Percentiles rank a stretch among this genome's conserved stretches.
Evolutionary conservation across 2,329 filamentous ascomycete genomes (phyloP).

Genomic region (Cladorrhinum sp.): DNA sequence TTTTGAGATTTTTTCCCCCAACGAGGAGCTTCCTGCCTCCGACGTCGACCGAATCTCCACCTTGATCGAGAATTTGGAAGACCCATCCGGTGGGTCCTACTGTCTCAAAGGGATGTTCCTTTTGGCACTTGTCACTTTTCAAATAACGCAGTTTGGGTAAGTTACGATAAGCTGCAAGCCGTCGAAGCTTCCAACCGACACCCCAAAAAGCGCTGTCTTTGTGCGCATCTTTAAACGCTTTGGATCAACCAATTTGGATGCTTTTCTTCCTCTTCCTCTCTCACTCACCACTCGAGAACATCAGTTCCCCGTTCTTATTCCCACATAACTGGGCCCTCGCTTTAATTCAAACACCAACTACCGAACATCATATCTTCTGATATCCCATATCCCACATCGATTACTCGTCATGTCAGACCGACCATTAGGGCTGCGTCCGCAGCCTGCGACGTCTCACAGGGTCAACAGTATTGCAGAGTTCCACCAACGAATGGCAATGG

Average conservation of each 20-base stretch:
- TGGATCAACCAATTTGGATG: neutral
- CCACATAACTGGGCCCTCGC: too few relatives aligned
- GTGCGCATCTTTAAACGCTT: neutral
- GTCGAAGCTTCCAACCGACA: neutral
- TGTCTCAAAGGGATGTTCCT: neutral
- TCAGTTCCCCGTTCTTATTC: too few relatives aligned
- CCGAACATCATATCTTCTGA: neutral
- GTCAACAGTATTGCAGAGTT: slow-evolving; percentile 67
- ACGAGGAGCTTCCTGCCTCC: too few relatives aligned
- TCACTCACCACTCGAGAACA: too few relatives aligned
- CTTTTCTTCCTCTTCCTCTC: neutral
- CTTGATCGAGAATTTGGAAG: too few relatives aligned
- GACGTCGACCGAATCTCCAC: too few relatives aligned
- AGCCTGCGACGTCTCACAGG: slow-evolving; percentile 52
- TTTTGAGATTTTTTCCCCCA: neutral
- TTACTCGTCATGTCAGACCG: slow-evolving; percentile 20
- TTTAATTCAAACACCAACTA: neutral
- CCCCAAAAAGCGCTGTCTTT: too few relatives aligned
- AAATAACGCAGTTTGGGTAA: neutral
- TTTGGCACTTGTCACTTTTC: neutral
- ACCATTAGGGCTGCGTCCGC: slow-evolving; percentile 61
- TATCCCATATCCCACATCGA: slow-evolving; percentile 1
- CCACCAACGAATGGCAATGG: slow-evolving; percentile 72
- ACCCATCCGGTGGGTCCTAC: too few relatives aligned
- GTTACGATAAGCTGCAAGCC: neutral